Conservation (phyloP, 2,329 filamentous ascomycete species). For the Didymella segeticola region DNA sequence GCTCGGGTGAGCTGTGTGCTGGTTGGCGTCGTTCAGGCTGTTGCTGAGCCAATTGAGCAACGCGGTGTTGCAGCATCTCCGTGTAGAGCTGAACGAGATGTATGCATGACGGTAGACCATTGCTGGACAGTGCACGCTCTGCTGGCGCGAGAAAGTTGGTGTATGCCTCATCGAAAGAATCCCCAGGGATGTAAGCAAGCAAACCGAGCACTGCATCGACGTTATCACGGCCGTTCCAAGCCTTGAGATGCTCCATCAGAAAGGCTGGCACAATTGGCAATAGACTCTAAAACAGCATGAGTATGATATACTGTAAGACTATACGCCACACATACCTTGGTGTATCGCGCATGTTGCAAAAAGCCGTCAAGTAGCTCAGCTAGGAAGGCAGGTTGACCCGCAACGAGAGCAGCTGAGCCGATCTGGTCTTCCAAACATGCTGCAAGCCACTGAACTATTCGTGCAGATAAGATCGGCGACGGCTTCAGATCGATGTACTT, state of each 20-base stretch:
- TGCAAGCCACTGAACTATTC: constrained; percentile 50
- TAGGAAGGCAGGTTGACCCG: constrained; percentile 28
- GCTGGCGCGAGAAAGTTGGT: constrained; percentile 47
- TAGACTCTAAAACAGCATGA: constrained; percentile 33
- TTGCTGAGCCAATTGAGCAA: constrained; percentile 43
- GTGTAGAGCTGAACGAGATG: constrained; percentile 73
- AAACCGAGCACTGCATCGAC: constrained; percentile 61
- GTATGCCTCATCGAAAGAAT: constrained; percentile 58
- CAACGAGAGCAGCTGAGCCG: constrained; percentile 24
- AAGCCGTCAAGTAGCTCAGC: constrained; percentile 43
- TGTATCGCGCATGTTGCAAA: constrained; percentile 41
- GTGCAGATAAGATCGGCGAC: constrained; percentile 31
- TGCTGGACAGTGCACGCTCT: constrained; percentile 51
- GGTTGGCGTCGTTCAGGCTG: constrained; percentile 6
- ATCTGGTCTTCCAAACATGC: constrained; percentile 48
- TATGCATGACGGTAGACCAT: constrained; percentile 59
- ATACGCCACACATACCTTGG: constrained; percentile 36
- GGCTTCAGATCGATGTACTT: constrained; percentile 70
- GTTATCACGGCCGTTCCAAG: constrained; percentile 47
- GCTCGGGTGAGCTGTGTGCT: constrained; percentile 49
- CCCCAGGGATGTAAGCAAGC: constrained; percentile 49
- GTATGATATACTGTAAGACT: background rate
- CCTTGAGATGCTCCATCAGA: constrained; percentile 42
- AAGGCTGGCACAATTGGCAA: constrained; percentile 42
- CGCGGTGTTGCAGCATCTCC: constrained; percentile 65